phyloP scores from a whole-genome alignment of 2,329 filamentous ascomycete genomes.

The Epichloe brachyelytri region DNA sequence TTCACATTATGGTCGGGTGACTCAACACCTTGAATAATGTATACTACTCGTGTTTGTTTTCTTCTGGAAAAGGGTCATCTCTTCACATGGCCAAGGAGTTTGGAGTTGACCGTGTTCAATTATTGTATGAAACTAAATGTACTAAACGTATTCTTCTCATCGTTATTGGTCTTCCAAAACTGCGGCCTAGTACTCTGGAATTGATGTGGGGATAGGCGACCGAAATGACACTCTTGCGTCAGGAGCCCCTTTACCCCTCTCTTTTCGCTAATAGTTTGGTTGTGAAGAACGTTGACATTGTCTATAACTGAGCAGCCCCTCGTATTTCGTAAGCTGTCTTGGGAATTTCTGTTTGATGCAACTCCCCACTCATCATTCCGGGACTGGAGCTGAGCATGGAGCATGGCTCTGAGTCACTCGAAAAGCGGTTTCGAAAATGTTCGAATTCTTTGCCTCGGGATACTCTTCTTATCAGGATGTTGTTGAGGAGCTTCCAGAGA shows the following conservation, averaged over 20 bases:
- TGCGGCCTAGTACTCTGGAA: not conserved
- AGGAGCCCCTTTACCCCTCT: not conserved
- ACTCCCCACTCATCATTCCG: not conserved
- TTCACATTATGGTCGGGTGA: too few species aligned
- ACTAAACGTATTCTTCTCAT: conserved; percentile 7
- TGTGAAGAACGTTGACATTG: not conserved
- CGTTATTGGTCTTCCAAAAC: conserved; percentile 6
- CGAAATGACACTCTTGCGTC: not conserved
- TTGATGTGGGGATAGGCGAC: conserved; percentile 1
- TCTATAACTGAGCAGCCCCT: not conserved
- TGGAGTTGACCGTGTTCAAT: conserved; percentile 3
- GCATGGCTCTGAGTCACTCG: conserved; percentile 5
- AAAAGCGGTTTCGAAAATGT: conserved; percentile 5
- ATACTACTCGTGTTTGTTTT: not conserved
- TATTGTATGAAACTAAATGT: conserved; percentile 6
- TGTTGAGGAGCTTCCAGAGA: not conserved
- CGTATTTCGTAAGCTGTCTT: not conserved
- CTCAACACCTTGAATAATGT: too few species aligned
- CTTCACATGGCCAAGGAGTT: not conserved
- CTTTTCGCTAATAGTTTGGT: not conserved
- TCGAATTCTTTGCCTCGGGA: conserved; percentile 4
- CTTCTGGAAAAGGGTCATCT: not conserved
- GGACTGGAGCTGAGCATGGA: not conserved
- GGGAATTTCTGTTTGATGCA: not conserved
- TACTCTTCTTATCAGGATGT: conserved; percentile 2